A percentile compares a stretch with the other conserved stretches of the same genome.
Evolutionary conservation across 257 asterid genomes (phyloP).

Genomic region (Plantago elongata): DNA sequence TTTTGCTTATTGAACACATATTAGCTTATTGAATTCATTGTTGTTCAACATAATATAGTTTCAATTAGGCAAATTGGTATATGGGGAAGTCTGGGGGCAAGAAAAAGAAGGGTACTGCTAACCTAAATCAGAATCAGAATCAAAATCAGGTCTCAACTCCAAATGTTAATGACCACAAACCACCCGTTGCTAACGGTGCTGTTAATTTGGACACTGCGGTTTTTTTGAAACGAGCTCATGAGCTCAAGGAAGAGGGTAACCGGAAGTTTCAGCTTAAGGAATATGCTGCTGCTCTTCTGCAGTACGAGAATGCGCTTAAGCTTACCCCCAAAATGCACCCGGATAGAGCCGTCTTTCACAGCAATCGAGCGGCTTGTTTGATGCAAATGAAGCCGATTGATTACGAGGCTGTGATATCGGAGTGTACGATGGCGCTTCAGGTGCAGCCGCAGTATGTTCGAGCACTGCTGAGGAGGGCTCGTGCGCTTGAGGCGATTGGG

Average conservation of each 20-base stretch:
- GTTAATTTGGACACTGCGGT: constrained; percentile 52
- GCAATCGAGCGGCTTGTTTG: constrained; percentile 94
- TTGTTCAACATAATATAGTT: constrained; percentile 20
- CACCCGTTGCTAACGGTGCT: constrained; percentile 56
- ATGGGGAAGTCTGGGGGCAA: constrained; percentile 96
- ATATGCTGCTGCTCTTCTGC: constrained; percentile 67
- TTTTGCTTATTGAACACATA: constrained; percentile 4
- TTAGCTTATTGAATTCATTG: background rate
- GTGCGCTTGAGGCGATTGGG: constrained; percentile 76
- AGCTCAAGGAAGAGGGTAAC: constrained; percentile 96
- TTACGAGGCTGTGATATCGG: constrained; percentile 74
- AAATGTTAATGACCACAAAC: constrained; percentile 25
- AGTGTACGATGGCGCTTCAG: constrained; percentile 71
- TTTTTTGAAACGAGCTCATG: constrained; percentile 74
- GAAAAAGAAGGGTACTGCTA: constrained; percentile 64
- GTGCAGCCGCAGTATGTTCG: constrained; percentile 69
- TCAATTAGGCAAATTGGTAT: constrained; percentile 8
- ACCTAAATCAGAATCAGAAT: constrained; percentile 28
- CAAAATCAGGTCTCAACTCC: constrained; percentile 28
- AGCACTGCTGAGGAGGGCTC: constrained; percentile 82
- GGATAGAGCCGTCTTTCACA: constrained; percentile 87
- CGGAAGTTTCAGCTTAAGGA: constrained; percentile 73
- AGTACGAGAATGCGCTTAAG: constrained; percentile 76
- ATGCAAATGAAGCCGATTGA: constrained; percentile 95
- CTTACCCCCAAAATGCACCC: constrained; percentile 74